These are phyloP conservation scores for Ceratobasidium sp. DNA, from an alignment of 1,284 basidiomycete genomes.

Conservation along the genomic window DNA sequence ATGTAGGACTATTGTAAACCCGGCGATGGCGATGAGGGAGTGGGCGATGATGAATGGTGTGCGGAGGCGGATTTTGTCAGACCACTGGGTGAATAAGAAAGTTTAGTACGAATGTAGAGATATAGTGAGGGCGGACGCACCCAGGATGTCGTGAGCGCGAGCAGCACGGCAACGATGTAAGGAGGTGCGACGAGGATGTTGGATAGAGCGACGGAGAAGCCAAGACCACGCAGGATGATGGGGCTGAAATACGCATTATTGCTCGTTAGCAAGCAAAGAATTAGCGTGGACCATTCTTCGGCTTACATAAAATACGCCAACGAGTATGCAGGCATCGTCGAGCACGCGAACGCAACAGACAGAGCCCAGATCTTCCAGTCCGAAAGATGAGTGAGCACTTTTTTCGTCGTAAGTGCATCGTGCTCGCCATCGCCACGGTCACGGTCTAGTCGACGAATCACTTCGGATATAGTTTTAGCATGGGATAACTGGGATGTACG, in stretches of 20 bases:
- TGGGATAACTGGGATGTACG: no score
- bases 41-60: conserved; percentile 43
- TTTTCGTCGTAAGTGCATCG: conserved; percentile 57
- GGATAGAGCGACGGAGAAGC: conserved; percentile 41
- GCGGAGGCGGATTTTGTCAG: conserved; percentile 40
- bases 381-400: conserved; percentile 57
- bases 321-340: conserved; percentile 45
- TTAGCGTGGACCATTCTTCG: not conserved
- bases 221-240: conserved; percentile 46
- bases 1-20: conserved; percentile 54
- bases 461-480: not conserved
- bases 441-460: conserved; percentile 57
- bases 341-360: conserved; percentile 34
- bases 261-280: not conserved
- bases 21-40: conserved; percentile 54
- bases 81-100: conserved; percentile 8
- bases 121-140: not conserved
- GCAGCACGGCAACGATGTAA: conserved; percentile 31
- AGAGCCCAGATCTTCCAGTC: conserved; percentile 69
- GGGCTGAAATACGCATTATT: conserved; percentile 26
- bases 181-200: conserved; percentile 47
- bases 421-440: conserved; percentile 61
- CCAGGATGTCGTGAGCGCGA: conserved; percentile 35
- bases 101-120: no score
- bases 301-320: conserved; percentile 40